Conservation (phyloP, 768 basidiomycete genomes). For the Tulasnella sp. region DNA sequence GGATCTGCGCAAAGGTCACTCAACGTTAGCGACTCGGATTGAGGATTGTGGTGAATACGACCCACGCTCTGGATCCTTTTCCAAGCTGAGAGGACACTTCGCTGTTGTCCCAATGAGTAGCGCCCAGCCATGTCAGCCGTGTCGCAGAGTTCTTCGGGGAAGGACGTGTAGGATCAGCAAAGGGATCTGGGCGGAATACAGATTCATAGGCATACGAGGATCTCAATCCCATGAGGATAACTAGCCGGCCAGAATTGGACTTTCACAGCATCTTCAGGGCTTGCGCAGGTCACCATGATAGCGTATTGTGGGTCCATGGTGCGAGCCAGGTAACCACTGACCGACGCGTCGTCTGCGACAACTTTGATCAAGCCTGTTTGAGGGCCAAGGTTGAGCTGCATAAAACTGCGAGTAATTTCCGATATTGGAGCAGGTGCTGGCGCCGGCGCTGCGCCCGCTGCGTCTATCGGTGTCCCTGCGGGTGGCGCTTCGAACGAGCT, state of each 20-base stretch:
- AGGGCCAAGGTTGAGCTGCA: neutral
- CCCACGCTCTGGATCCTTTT: neutral
- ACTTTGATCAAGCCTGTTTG: neutral
- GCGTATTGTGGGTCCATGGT: neutral
- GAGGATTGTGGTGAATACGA: neutral
- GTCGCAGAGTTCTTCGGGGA: neutral
- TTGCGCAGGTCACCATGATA: neutral
- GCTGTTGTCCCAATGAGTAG: constrained; percentile 5
- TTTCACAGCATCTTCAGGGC: neutral
- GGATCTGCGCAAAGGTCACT: neutral
- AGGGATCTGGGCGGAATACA: neutral
- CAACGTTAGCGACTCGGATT: neutral
- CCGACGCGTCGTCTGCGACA: neutral
- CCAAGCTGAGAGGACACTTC: neutral
- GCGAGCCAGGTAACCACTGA: constrained; percentile 1
- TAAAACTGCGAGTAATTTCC: neutral
- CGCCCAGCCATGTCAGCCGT: neutral
- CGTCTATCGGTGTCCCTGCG: neutral
- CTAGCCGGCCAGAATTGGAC: neutral
- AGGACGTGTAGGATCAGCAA: neutral
- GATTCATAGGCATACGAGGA: neutral
- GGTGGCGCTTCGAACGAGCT: neutral
- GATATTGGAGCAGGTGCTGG: neutral
- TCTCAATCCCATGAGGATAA: neutral
- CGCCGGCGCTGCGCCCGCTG: neutral